phyloP scores from a whole-genome alignment of 495 filamentous ascomycete species.

The Neurospora sublineolata region DNA sequence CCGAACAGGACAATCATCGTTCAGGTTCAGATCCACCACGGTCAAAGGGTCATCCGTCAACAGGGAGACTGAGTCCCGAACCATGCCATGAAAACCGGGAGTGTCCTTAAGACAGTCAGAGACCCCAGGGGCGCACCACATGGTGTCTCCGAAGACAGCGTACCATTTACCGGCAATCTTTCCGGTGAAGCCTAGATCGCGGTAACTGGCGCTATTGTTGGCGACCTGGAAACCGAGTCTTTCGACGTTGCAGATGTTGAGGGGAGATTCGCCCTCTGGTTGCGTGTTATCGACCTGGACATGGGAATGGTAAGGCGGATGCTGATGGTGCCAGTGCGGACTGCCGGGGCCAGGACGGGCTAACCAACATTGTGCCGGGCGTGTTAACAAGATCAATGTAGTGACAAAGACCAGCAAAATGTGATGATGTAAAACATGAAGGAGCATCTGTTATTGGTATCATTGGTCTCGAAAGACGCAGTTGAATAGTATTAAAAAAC shows the following conservation, averaged over 20 bases:
- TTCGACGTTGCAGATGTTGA: constrained; percentile 9
- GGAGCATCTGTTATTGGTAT: background rate
- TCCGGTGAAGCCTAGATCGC: constrained; percentile 32
- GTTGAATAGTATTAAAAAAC: background rate
- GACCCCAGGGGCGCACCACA: constrained; percentile 23
- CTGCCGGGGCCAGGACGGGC: background rate
- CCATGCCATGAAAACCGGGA: constrained; percentile 26
- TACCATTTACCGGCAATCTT: constrained; percentile 26
- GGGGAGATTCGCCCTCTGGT: constrained; percentile 20
- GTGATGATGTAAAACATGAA: background rate
- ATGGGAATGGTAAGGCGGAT: background rate
- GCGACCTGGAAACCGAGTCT: constrained; percentile 25
- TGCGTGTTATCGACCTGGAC: constrained; percentile 22
- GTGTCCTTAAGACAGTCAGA: constrained; percentile 14
- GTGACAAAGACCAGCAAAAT: background rate
- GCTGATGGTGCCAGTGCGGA: background rate
- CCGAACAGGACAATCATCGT: constrained; percentile 18
- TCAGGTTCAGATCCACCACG: constrained; percentile 20
- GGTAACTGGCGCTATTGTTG: constrained; percentile 26
- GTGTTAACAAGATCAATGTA: background rate
- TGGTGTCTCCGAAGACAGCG: constrained; percentile 26
- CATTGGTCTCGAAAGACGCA: background rate
- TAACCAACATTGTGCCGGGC: background rate
- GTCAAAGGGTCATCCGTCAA: constrained; percentile 21
- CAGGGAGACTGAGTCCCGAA: constrained; percentile 20